phyloP scores from a whole-genome alignment of 83 land plant species.

The Thuja plicata region DNA sequence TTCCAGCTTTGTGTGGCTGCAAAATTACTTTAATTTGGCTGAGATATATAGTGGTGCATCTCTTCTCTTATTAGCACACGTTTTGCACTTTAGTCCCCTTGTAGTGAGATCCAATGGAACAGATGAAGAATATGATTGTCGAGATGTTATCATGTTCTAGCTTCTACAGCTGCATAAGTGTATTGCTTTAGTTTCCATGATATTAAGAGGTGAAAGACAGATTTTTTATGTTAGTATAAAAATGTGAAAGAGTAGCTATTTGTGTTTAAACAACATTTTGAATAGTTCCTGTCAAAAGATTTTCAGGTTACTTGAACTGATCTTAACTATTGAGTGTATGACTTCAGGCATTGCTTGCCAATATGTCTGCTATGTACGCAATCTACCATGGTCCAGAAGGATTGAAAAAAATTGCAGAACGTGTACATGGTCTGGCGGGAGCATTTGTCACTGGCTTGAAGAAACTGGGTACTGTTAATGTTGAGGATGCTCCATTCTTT shows the following conservation, averaged over 20 bases:
- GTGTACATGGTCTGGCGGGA: slow-evolving; percentile 95
- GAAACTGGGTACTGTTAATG: slow-evolving; percentile 71
- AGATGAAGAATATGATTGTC: background rate
- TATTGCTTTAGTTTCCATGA: background rate
- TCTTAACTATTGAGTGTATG: slow-evolving; percentile 5
- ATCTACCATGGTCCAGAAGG: slow-evolving; percentile 99
- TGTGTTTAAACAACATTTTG: background rate
- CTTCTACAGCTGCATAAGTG: background rate
- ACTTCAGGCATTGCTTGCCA: slow-evolving; percentile 88
- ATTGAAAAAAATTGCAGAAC: slow-evolving; percentile 81
- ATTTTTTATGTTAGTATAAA: background rate
- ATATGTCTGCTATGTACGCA: slow-evolving; percentile 99
- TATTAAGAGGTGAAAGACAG: background rate
- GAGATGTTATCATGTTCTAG: background rate
- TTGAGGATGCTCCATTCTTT: slow-evolving; percentile 83
- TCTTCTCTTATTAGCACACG: background rate
- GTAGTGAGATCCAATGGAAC: background rate
- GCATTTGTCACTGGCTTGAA: slow-evolving; percentile 77
- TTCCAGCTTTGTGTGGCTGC: background rate
- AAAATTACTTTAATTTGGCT: background rate
- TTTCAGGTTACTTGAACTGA: background rate
- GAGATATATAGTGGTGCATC: background rate
- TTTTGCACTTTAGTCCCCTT: background rate
- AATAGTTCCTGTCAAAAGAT: background rate
- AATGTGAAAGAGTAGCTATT: background rate